A percentile compares a stretch with the other conserved stretches of the same genome.
These are phyloP conservation scores for Candida pseudocylindracea DNA, from an alignment of 1,139 yeast species.

Conservation along the genomic window DNA sequence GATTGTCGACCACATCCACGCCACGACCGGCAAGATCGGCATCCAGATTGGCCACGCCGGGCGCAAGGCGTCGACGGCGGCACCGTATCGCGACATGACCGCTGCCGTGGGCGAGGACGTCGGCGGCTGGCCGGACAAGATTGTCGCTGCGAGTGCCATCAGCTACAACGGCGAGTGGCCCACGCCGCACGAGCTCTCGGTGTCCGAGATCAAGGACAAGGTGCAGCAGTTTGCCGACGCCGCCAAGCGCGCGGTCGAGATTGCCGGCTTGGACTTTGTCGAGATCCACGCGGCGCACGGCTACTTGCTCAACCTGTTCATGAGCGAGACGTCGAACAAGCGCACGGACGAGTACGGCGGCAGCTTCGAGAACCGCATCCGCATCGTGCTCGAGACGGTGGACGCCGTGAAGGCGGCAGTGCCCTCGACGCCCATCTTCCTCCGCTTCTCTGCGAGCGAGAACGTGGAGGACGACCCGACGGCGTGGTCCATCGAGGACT, in stretches of 20 bases:
- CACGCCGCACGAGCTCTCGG: slow-evolving; percentile 12
- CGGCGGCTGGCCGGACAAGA: slow-evolving; percentile 27
- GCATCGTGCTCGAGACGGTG: slow-evolving; percentile 31
- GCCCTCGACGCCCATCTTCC: slow-evolving; percentile 16
- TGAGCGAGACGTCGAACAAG: slow-evolving; percentile 21
- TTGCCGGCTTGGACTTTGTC: slow-evolving; percentile 52
- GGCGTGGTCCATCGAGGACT: slow-evolving; percentile 26
- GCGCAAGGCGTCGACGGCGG: slow-evolving; percentile 21
- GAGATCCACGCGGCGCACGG: slow-evolving; percentile 56
- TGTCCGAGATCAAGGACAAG: slow-evolving; percentile 12
- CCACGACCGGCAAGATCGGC: slow-evolving; percentile 25
- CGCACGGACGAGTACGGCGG: slow-evolving; percentile 55
- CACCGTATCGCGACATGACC: slow-evolving; percentile 10
- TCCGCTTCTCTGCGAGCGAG: slow-evolving; percentile 22
- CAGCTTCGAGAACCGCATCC: slow-evolving; percentile 37
- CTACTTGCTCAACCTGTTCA: slow-evolving; percentile 38
- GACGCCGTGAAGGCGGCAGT: slow-evolving; percentile 16
- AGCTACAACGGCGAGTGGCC: slow-evolving; percentile 10
- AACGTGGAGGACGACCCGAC: slow-evolving; percentile 11
- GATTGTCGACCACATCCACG: slow-evolving; percentile 31
- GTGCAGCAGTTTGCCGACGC: slow-evolving; percentile 16
- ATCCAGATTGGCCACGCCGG: slow-evolving; percentile 38
- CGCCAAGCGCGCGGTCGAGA: slow-evolving; percentile 19
- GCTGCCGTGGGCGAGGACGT: slow-evolving; percentile 6
- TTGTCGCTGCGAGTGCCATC: slow-evolving; percentile 24